Evolutionary conservation across 2,329 filamentous ascomycete species (phyloP).

Genomic region (Cladosporium halotolerans): DNA sequence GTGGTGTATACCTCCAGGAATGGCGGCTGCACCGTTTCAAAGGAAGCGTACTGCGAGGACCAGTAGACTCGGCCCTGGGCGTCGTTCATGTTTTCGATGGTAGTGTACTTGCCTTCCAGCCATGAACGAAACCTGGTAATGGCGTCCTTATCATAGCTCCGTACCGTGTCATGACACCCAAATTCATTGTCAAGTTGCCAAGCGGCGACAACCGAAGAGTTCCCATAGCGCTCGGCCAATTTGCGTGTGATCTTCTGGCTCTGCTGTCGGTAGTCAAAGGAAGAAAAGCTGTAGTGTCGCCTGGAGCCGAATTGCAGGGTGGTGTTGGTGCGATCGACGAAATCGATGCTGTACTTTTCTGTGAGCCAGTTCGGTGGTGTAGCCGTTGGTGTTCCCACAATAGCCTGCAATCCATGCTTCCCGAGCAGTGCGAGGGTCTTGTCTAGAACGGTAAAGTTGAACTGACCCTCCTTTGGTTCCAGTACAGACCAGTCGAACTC

Average conservation of each 20-base stretch:
- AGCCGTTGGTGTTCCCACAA: conserved; percentile 21
- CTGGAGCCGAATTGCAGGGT: conserved; percentile 20
- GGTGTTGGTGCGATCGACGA: conserved; percentile 20
- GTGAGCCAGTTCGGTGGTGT: conserved; percentile 22
- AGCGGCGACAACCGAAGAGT: conserved; percentile 16
- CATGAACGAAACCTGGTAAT: conserved; percentile 19
- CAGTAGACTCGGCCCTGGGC: conserved; percentile 22
- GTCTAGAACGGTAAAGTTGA: conserved; percentile 22
- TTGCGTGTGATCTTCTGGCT: conserved; percentile 21
- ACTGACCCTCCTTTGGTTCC: conserved; percentile 19
- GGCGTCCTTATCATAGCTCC: conserved; percentile 22
- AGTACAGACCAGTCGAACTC: conserved; percentile 22
- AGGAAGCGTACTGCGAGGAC: conserved; percentile 20
- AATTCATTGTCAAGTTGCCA: conserved; percentile 25
- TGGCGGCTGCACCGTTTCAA: conserved; percentile 20
- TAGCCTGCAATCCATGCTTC: conserved; percentile 19
- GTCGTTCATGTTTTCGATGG: conserved; percentile 22
- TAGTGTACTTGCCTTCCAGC: conserved; percentile 20
- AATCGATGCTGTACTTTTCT: conserved; percentile 20
- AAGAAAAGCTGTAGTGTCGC: conserved; percentile 22
- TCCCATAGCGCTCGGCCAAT: conserved; percentile 21
- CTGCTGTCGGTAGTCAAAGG: conserved; percentile 20
- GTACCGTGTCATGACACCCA: conserved; percentile 22
- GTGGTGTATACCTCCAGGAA: conserved; percentile 22
- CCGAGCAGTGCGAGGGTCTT: conserved; percentile 16